Evolutionary conservation across 2,329 filamentous ascomycete species (phyloP).

Genomic region (Ampelomyces quisqualis): DNA sequence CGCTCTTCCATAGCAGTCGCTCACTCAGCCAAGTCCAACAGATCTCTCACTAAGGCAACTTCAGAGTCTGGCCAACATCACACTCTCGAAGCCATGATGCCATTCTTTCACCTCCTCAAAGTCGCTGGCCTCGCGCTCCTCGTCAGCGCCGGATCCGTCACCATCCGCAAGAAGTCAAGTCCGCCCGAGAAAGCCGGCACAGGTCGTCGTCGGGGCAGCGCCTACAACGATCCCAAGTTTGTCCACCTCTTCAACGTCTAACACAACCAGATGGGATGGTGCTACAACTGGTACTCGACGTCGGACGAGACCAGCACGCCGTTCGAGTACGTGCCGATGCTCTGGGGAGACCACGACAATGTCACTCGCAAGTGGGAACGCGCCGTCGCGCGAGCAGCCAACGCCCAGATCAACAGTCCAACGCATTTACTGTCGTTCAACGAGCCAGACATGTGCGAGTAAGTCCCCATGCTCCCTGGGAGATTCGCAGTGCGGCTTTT

Average conservation of each 20-base stretch:
- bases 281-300: constrained; percentile 66
- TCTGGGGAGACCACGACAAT: constrained; percentile 16
- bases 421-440: constrained; percentile 37
- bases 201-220: constrained; percentile 56
- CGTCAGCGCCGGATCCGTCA: background rate
- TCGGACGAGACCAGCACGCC: constrained; percentile 36
- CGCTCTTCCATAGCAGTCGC: background rate
- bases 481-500: too few relatives aligned
- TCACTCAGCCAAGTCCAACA: background rate
- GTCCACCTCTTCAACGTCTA: constrained; percentile 52
- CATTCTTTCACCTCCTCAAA: background rate
- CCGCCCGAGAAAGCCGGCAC: background rate
- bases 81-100: background rate
- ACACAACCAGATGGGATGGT: constrained; percentile 55
- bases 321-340: constrained; percentile 62
- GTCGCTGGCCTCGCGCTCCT: background rate
- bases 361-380: constrained; percentile 22
- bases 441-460: constrained; percentile 38
- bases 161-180: too few relatives aligned
- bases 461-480: too few relatives aligned
- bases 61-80: background rate
- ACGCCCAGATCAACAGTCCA: constrained; percentile 3
- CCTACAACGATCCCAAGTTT: constrained; percentile 61
- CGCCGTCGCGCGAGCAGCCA: constrained; percentile 13
- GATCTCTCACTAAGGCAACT: background rate